Evolutionary conservation across 345 rosid species (phyloP).

Genomic region (Eutrema yunnanense): DNA sequence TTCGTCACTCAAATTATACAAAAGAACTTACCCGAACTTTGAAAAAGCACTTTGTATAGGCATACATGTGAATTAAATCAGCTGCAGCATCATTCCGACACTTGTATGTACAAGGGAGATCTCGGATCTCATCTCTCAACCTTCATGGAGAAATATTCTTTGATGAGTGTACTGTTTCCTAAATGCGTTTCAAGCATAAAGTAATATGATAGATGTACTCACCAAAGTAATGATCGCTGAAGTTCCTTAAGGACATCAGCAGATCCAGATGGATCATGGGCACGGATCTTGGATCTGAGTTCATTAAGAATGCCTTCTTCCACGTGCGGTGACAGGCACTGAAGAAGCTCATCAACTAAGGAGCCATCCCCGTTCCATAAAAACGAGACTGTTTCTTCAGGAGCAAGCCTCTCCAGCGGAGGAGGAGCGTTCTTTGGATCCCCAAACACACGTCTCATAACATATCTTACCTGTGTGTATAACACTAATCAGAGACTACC

Average conservation of each 20-base stretch:
- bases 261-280: conserved; percentile 66
- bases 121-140: conserved; percentile 92
- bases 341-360: conserved; percentile 82
- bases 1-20: background rate
- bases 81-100: conserved; percentile 99
- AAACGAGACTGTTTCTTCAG: conserved; percentile 62
- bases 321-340: conserved; percentile 67
- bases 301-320: conserved; percentile 56
- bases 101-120: conserved; percentile 84
- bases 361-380: conserved; percentile 94
- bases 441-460: conserved; percentile 81
- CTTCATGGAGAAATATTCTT: conserved; percentile 34
- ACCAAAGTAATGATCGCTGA: conserved; percentile 90
- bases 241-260: conserved; percentile 61
- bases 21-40: conserved; percentile 61
- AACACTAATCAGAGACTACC: conserved; percentile 8
- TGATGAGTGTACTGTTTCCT: background rate
- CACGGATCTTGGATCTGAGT: conserved; percentile 62
- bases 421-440: conserved; percentile 98
- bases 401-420: conserved; percentile 76
- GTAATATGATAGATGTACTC: conserved; percentile 27
- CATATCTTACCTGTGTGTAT: conserved; percentile 81
- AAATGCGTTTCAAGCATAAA: background rate
- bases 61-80: conserved; percentile 90
- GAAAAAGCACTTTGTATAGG: conserved; percentile 78